Base-by-base conservation (phyloP, 805 yeast species). In the Brettanomyces anomalus region DNA sequence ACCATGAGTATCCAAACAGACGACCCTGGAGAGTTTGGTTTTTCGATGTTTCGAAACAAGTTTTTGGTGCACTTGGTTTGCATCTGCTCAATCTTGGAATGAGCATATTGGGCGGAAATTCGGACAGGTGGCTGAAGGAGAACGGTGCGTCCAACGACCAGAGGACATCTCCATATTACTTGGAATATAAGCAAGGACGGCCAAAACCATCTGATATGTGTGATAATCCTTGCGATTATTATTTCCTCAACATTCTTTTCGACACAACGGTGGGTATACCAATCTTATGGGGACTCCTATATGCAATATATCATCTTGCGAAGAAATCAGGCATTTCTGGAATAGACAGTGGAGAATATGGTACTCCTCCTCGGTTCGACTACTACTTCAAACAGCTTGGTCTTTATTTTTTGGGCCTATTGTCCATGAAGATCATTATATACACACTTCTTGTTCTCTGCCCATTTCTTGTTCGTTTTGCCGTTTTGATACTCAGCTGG, bases 261-360 rank as follows among this genome's bases (percentile, higher is more conserved):
- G 98, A 90, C 60, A 89, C 97, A 35, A 90, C 98, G 0, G 72
- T 89, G 5, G 98, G 98, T 0, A 90, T 90, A 3, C 94, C 94
- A 5, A 74, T 90, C 2, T 64, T 84, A 20, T 84, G 85, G 77
- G 60, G 61, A 5, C 61, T 67, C 19, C 68, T 89, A 24, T 72
- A 72, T 45, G 47, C 68, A 3, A 66, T 79, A 1, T 81, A 80
- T 56, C 62, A 60, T 14, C 42, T 68, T 2, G 74, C 76, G 17
- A 67, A 66, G 48, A 55, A 54, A 28, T 51, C 71, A 3, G 70
- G 76, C 18, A 62, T 74, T n/a, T 44, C 63, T 33, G 74, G 74
- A 40, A 64, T 72, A 14, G 70, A 70, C 38, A 67, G 74, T 50
- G 79, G 79, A n/a, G 71, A 75, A 49, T 80, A 79, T 58, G 90